Evolutionary conservation across 371 early-diverging fungal genomes (phyloP).

Genomic region (Entomophthora muscae): DNA sequence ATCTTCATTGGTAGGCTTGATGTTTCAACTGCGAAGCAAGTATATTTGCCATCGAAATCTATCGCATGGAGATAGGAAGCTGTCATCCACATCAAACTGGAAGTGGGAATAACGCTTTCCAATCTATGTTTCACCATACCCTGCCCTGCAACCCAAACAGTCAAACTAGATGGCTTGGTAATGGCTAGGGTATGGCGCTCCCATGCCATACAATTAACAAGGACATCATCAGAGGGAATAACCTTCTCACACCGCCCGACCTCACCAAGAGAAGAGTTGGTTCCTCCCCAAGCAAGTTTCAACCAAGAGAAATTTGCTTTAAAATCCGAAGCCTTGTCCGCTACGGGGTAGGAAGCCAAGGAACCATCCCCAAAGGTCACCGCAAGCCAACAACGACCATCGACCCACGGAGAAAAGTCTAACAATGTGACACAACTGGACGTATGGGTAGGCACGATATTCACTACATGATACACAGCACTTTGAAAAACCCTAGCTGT

Average conservation of each 20-base stretch:
- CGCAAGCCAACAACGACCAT: not conserved
- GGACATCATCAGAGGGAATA: not conserved
- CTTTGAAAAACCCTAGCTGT: not conserved
- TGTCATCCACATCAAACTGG: not conserved
- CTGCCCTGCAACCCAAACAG: not conserved
- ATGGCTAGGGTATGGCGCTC: not conserved
- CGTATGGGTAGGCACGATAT: not conserved
- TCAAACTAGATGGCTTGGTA: not conserved
- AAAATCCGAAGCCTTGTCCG: too few relatives aligned
- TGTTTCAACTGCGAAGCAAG: not conserved
- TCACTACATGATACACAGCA: not conserved
- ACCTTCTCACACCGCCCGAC: not conserved
- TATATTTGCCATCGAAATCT: not conserved
- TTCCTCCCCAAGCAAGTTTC: not conserved
- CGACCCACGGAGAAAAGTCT: not conserved
- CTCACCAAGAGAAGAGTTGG: not conserved
- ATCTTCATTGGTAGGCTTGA: not conserved
- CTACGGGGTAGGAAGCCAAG: too few relatives aligned
- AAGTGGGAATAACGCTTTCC: not conserved
- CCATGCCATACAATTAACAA: not conserved
- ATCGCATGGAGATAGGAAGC: not conserved
- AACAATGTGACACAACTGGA: not conserved
- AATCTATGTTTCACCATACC: not conserved
- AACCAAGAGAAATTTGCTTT: too few relatives aligned
- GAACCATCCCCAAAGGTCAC: not conserved